phyloP scores from a whole-genome alignment of 78 protist genomes.

The Cavenderia fasciculata region DNA sequence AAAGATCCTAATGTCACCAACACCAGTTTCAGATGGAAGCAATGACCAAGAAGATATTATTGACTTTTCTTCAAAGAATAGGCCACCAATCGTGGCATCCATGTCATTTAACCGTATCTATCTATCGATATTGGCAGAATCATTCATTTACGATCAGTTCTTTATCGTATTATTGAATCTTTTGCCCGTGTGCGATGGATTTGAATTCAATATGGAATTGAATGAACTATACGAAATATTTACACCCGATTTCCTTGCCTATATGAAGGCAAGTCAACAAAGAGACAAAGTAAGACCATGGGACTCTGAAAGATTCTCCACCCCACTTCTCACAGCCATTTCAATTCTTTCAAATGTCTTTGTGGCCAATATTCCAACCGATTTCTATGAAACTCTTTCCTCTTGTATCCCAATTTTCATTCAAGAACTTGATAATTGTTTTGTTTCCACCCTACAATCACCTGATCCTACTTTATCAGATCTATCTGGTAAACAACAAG shows the following conservation, averaged over 20 bases:
- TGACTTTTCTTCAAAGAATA: constrained; percentile 57
- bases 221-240: constrained; percentile 16
- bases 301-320: constrained; percentile 54
- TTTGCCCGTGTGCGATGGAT: constrained; percentile 19
- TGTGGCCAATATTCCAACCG: constrained; percentile 18
- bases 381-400: constrained; percentile 18
- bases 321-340: constrained; percentile 33
- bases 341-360: constrained; percentile 43
- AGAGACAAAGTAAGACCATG: constrained; percentile 23
- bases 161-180: constrained; percentile 44
- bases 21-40: constrained; percentile 54
- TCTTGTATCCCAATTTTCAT: constrained; percentile 28
- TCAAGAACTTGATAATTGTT: constrained; percentile 58
- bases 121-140: constrained; percentile 14
- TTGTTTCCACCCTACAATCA: constrained; percentile 50
- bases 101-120: constrained; percentile 51
- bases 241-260: constrained; percentile 37
- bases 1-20: constrained; percentile 20
- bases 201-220: constrained; percentile 26
- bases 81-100: constrained; percentile 14
- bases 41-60: constrained; percentile 59
- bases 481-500: constrained; percentile 51
- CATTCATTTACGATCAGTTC: constrained; percentile 53
- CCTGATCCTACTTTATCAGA: constrained; percentile 49
- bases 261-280: constrained; percentile 31